These are phyloP conservation scores for Diplodia seriata DNA, from an alignment of 2,329 filamentous ascomycete species.

Conservation along the genomic window DNA sequence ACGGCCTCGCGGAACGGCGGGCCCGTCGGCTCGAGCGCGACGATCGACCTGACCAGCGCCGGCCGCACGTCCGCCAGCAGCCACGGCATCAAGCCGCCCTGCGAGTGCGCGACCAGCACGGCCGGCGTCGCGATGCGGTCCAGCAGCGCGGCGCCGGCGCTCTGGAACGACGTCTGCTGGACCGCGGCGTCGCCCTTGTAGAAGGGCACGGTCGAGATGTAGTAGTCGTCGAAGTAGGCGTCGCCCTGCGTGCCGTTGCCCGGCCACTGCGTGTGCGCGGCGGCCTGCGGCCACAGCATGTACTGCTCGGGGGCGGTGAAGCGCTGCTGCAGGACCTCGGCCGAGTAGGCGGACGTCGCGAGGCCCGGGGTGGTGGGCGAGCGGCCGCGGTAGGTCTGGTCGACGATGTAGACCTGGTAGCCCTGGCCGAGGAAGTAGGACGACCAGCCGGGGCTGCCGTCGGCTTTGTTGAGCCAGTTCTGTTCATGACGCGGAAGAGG, in stretches of 20 bases:
- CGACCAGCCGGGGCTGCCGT: constrained; percentile 58
- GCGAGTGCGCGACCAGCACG: constrained; percentile 59
- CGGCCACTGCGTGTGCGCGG: constrained; percentile 53
- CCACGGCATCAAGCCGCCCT: constrained; percentile 57
- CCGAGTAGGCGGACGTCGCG: constrained; percentile 33
- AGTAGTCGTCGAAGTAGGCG: constrained; percentile 58
- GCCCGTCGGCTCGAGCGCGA: constrained; percentile 43
- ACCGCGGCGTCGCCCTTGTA: neutral
- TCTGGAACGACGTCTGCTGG: constrained; percentile 21
- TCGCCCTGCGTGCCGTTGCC: constrained; percentile 48
- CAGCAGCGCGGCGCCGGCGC: constrained; percentile 47
- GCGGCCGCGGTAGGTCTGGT: constrained; percentile 56
- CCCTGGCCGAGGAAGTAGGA: constrained; percentile 56
- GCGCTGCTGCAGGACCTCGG: constrained; percentile 36
- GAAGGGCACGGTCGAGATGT: constrained; percentile 34
- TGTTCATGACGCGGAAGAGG: constrained; percentile 37
- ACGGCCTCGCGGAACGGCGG: constrained; percentile 31
- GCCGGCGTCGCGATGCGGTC: constrained; percentile 49
- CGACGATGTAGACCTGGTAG: constrained; percentile 57
- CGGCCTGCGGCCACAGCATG: constrained; percentile 52
- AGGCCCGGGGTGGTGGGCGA: constrained; percentile 50
- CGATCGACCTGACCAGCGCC: constrained; percentile 55
- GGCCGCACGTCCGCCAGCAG: constrained; percentile 59
- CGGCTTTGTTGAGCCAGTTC: constrained; percentile 56
- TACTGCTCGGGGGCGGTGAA: constrained; percentile 49